Evolutionary conservation across 2,329 filamentous ascomycete species (phyloP), one percentile per base, ranked within the genome.

Genomic region (Amauroascus niger): DNA sequence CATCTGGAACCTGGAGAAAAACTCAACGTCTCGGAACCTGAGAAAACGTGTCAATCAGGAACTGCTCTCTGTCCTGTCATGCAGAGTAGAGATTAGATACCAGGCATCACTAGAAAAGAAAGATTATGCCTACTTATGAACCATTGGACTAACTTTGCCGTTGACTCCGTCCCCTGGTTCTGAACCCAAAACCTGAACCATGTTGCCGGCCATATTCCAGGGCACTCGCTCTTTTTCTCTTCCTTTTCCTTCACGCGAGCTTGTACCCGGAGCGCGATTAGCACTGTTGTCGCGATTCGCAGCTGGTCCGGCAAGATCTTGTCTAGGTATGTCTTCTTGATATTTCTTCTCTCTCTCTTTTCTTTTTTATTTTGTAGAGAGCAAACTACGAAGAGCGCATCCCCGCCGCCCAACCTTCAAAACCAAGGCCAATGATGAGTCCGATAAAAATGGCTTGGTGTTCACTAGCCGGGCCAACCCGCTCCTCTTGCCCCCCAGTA

Each of bases 261-360:
- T 28, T 37, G 18, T 35, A 47, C 22, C 33, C 16, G 22, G 46
- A 37, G 22, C 26, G 24, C 46, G 16, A 35, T 47, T 30, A 8
- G 45, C 18, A 35, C 9, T 22, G 18, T 35, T 47, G 6, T 7
- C 30, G 20, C 46, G 33, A 35, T 39, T 49, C n/a, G 46, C 46
- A 49, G 46, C 46, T 39, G 46, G 46, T 37, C 11, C 46, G 26
- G 46, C 46, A 28, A 39, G 32, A 18, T 14, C 13, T 9, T 14
- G 26, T 24, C 28, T 13, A 49, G 46, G 46, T 49, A 49, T 16
- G 46, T n/a, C n/a, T n/a, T n/a, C n/a, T n/a, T n/a, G n/a, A n/a
- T n/a, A n/a, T n/a, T n/a, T n/a, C n/a, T n/a, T n/a, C n/a, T n/a
- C n/a, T n/a, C n/a, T n/a, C n/a, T 2, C 18, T 13, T n/a, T 24